These are phyloP conservation scores for Penicillium arizonense DNA, from an alignment of 495 filamentous ascomycete genomes.

Conservation along the genomic window DNA sequence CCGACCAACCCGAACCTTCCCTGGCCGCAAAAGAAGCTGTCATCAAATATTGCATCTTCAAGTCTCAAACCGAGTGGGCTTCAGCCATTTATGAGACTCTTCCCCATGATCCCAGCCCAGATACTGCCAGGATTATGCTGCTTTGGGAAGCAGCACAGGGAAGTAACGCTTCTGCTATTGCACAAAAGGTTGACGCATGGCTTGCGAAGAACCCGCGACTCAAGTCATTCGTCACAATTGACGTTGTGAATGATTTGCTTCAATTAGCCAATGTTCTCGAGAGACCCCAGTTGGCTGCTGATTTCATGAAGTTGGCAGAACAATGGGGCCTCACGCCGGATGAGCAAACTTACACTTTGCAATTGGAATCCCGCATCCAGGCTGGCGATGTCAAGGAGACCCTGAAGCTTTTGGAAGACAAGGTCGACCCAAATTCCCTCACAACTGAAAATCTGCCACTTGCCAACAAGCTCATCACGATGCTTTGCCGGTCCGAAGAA, in stretches of 20 bases:
- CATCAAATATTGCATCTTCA: conserved; percentile 56
- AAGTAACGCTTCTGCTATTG: conserved; percentile 67
- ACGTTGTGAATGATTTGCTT: conserved; percentile 74
- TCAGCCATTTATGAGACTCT: conserved; percentile 60
- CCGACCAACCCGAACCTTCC: conserved; percentile 36
- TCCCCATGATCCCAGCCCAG: conserved; percentile 47
- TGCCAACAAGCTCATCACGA: conserved; percentile 73
- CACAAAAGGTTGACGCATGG: conserved; percentile 58
- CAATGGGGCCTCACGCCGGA: conserved; percentile 64
- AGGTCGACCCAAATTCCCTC: conserved; percentile 51
- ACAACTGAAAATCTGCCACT: conserved; percentile 58
- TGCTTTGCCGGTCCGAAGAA: conserved; percentile 57
- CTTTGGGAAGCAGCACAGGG: conserved; percentile 74
- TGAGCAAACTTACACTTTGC: conserved; percentile 64
- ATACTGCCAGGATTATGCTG: conserved; percentile 65
- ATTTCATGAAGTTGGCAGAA: conserved; percentile 63
- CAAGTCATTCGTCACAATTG: conserved; percentile 55
- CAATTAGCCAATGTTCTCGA: conserved; percentile 65
- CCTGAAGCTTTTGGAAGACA: conserved; percentile 56
- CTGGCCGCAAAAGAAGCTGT: conserved; percentile 47
- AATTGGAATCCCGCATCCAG: conserved; percentile 71
- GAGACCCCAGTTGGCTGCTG: conserved; percentile 68
- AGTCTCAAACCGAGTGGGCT: conserved; percentile 62
- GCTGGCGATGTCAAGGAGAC: conserved; percentile 68
- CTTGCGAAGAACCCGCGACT: conserved; percentile 37